Percentiles rank a stretch among this genome's conserved stretches.
Evolutionary conservation across 495 filamentous ascomycete species (phyloP).

Genomic region (Mycothermus thermophilus): DNA sequence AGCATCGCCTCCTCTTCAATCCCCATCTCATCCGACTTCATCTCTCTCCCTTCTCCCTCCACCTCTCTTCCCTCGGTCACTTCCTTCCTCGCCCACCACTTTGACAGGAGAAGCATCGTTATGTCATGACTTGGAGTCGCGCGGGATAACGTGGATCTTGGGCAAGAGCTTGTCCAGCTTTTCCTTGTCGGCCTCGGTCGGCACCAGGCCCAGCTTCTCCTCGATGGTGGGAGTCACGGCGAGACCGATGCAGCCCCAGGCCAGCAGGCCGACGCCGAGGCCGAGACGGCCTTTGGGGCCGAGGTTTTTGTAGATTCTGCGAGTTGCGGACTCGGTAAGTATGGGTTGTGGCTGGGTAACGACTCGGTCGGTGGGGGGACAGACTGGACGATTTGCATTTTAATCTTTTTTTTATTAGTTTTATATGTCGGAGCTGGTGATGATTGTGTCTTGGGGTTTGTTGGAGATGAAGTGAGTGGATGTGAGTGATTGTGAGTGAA

Average conservation of each 20-base stretch:
- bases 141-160: constrained; percentile 25
- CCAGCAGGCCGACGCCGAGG: constrained; percentile 28
- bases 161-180: constrained; percentile 25
- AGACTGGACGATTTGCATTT: too few species aligned
- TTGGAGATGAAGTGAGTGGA: neutral
- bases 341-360: too few species aligned
- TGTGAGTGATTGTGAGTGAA: neutral
- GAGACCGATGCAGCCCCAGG: constrained; percentile 31
- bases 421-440: too few species aligned
- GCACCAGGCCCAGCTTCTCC: constrained; percentile 27
- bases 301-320: constrained; percentile 28
- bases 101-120: too few species aligned
- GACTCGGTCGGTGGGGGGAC: too few species aligned
- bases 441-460: too few species aligned
- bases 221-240: constrained; percentile 27
- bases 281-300: constrained; percentile 22
- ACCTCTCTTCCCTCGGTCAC: neutral
- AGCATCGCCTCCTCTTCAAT: too few species aligned
- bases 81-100: too few species aligned
- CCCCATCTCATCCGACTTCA: too few species aligned
- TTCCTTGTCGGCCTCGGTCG: constrained; percentile 31
- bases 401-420: constrained; percentile 10
- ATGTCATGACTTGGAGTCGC: too few species aligned
- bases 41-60: neutral
- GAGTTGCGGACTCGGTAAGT: too few species aligned